Evolutionary conservation across 139 green algal species (phyloP), one percentile per base, ranked within the genome.

Genomic region (Asterochloris erici): DNA sequence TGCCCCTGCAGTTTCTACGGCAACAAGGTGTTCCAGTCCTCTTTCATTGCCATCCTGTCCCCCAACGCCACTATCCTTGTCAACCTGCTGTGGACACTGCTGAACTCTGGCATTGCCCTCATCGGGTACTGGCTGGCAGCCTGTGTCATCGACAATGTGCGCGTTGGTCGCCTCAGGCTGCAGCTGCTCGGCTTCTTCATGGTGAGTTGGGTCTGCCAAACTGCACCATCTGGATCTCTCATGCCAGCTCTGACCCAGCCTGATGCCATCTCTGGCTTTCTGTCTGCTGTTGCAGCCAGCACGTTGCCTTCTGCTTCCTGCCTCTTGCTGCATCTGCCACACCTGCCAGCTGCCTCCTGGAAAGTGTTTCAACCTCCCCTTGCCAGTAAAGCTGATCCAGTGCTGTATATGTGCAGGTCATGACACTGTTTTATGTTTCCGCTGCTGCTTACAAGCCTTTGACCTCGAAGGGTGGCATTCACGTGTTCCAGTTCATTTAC

Each of bases 401-500:
- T n/a, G n/a, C n/a, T 81, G 16, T 28, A 54, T 12, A n/a, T 81
- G 17, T 81, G 29, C 60, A 47, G 29, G 38, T 54, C 38, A 54
- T 54, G 38, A 54, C 66, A 61, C 90, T 95, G 16, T 95, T 95
- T 84, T 79, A 93, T 13, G 83, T 92, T 19, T 91, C 84, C 68
- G 91, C 86, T 12, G 80, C 86, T 29, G 76, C 71, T 21, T 95
- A 91, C 83, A 21, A 74, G 14, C 78, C 83, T 10, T 86, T 95
- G 6, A 78, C 64, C 2, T 82, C 63, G n/a, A 47, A 82, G 63
- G 76, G 75, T 21, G 62, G 84, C 70, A 76, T 89, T 24, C 76
- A 83, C 63, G 73, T 85, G 16, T 94, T 95, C 81, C 91, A 95
- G 84, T 91, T 92, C 47, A 82, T 96, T 0, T 96, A 96, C 86